These are phyloP conservation scores for Phytomonas francai DNA, from an alignment of 208 protist genomes.

Conservation along the genomic window DNA sequence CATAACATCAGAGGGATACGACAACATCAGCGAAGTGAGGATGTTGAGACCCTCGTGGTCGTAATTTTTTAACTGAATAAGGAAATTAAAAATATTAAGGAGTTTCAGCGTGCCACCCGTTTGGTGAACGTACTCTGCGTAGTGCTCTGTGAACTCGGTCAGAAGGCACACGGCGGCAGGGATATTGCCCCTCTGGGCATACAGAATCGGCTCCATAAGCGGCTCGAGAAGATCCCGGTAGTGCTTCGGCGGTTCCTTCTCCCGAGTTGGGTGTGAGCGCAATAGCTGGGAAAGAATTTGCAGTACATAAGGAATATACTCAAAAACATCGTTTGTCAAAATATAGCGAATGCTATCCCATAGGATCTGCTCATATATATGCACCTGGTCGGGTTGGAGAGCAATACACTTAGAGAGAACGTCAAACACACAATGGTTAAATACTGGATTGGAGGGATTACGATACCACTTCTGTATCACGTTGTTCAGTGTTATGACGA, in stretches of 20 bases:
- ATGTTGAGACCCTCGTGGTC: constrained; percentile 89
- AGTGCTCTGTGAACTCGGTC: constrained; percentile 60
- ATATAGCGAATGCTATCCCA: constrained; percentile 85
- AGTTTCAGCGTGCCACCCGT: constrained; percentile 41
- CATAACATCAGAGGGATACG: constrained; percentile 63
- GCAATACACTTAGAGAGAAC: constrained; percentile 88
- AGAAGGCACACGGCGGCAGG: constrained; percentile 78
- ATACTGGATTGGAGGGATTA: constrained; percentile 92
- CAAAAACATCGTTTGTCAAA: constrained; percentile 85
- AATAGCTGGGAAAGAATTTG: constrained; percentile 94
- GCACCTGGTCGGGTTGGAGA: constrained; percentile 26
- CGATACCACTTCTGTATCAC: constrained; percentile 55
- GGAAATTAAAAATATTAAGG: constrained; percentile 46
- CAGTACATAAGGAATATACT: constrained; percentile 96
- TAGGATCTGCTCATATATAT: constrained; percentile 74
- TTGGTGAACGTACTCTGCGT: constrained; percentile 58
- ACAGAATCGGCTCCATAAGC: constrained; percentile 53
- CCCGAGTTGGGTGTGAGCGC: constrained; percentile 41
- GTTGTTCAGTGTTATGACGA: constrained; percentile 39
- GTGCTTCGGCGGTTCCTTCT: constrained; percentile 28
- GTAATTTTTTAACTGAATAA: constrained; percentile 81
- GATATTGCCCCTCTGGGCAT: constrained; percentile 63
- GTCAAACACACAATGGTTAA: constrained; percentile 97
- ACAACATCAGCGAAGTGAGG: constrained; percentile 68
- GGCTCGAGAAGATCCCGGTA: constrained; percentile 60